Evolutionary conservation across 305 asterid genomes (phyloP), one percentile per base, ranked within the genome.

Genomic region (Fraxinus velutina): DNA sequence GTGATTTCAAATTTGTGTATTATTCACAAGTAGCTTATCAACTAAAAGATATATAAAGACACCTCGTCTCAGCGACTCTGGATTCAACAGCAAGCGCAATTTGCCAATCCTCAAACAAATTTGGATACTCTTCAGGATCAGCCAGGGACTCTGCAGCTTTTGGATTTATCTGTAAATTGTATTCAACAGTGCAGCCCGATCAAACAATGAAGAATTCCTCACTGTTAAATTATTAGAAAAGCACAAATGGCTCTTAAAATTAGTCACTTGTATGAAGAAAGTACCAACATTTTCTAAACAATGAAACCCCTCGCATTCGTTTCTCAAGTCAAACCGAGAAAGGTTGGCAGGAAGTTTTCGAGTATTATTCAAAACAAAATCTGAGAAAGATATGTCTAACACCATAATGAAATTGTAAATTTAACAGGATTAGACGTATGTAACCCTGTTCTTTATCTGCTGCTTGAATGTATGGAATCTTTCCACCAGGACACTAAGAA

Each of bases 101-200:
- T 90, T 95, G 97, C 98, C 98, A 95, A 76, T 93, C 98, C 75
- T 95, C 98, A 85, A 95, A 95, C 84, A 93, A 83, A 89, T 95
- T 95, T 68, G 98, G 91, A 81, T 95, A 95, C 76, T 95, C 98
- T 87, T 89, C 97, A 55, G 98, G 98, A 88, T 95, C 98, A 39
- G 98, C 98, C 82, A 95, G 92, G 84, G 98, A 93, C 84, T 95
- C 98, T n/a, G 98, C 97, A 88, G 98, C 98, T 91, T 91, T 95
- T 84, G 85, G 97, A 86, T 95, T 95, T 71, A 93, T 90, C 98
- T 95, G 92, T 86, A 81, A 80, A 84, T 34, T 9, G 9, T 36
- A 57, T 36, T 82, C 78, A 77, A 79, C n/a, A 79, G 77, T 15
- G 24, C 29, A 83, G 64, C 44, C 52, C 82, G 33, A 80, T 79